Evolutionary conservation across 108 stramenopile genomes (phyloP).

Genomic region (Fragilariopsis cylindrus): DNA sequence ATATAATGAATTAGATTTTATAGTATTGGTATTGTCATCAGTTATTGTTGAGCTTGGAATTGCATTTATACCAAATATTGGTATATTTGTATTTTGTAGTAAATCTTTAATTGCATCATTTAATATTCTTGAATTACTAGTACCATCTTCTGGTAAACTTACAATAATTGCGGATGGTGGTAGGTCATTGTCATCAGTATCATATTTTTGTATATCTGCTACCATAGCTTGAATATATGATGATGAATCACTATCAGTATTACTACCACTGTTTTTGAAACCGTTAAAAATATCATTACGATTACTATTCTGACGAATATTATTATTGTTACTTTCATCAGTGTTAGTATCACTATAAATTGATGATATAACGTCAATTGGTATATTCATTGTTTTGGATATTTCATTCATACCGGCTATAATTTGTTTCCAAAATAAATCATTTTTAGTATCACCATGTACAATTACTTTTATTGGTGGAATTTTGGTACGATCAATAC

Average conservation of each 20-base stretch:
- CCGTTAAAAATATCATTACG: too few species aligned
- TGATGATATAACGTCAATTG: not conserved
- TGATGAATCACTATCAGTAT: too few species aligned
- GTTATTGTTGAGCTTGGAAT: not conserved
- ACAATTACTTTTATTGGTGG: slow-evolving; percentile 1
- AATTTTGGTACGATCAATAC: not conserved
- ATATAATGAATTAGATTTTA: not conserved
- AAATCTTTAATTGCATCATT: not conserved
- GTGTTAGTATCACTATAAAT: not conserved
- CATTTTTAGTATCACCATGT: slow-evolving; percentile 10
- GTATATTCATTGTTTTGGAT: not conserved
- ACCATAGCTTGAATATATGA: not conserved
- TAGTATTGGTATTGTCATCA: not conserved
- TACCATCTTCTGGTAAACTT: not conserved
- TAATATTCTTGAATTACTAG: not conserved
- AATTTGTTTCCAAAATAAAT: slow-evolving; percentile 6
- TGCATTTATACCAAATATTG: slow-evolving; percentile 9
- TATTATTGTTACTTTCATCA: too few species aligned
- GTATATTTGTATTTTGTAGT: not conserved
- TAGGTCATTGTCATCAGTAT: too few species aligned
- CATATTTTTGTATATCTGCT: not conserved
- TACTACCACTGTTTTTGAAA: too few species aligned
- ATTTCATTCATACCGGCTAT: not conserved
- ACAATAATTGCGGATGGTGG: slow-evolving; percentile 5
- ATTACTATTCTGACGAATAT: too few species aligned